Evolutionary conservation across 306 rosid species (phyloP), one percentile per base, ranked within the genome.

Genomic region (Cicer yamashitae): DNA sequence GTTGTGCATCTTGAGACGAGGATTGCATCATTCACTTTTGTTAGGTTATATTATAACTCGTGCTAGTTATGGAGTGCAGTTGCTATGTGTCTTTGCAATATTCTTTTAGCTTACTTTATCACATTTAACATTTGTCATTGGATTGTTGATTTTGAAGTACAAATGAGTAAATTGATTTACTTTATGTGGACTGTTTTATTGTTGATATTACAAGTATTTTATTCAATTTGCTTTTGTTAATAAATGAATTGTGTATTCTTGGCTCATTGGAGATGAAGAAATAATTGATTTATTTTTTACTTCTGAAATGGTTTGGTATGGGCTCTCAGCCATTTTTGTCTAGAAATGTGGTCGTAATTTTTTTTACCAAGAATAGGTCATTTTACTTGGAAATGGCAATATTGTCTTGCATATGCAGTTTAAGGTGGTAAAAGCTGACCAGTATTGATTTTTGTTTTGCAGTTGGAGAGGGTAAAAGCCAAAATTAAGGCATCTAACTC

Each of bases 401-500:
- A 62, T 53, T 69, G 74, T 54, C 10, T 61, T 44, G 52, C n/a
- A 17, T 39, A 40, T 71, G 74, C 46, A 22, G 71, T 56, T 71
- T 54, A 63, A 17, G 69, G 64, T 11, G 18, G 66, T 37, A 82
- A 79, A 58, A 67, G 45, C 67, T 75, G 15, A 43, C 65, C 74
- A 45, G 53, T 40, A 14, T 71, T 67, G 45, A 38, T 77, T 34
- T 75, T 52, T 78, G 20, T 76, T 69, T 76, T 88, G 75, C 75
- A 94, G 98, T 86, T 94, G 88, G 89, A 91, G 87, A 83, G 79
- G 78, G 37, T 94, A 59, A 94, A 94, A 83, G 79, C 88, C 65
- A 88, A 90, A 84, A 85, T 94, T 70, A 89, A 89, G 87, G 85
- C 84, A 65, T 75, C 96, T 74, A 81, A 66, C 53, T 86, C 94